Percentiles rank a stretch among this genome's conserved stretches.
Conservation (phyloP, 2,329 filamentous ascomycete genomes). For the Fusarium coicis region DNA sequence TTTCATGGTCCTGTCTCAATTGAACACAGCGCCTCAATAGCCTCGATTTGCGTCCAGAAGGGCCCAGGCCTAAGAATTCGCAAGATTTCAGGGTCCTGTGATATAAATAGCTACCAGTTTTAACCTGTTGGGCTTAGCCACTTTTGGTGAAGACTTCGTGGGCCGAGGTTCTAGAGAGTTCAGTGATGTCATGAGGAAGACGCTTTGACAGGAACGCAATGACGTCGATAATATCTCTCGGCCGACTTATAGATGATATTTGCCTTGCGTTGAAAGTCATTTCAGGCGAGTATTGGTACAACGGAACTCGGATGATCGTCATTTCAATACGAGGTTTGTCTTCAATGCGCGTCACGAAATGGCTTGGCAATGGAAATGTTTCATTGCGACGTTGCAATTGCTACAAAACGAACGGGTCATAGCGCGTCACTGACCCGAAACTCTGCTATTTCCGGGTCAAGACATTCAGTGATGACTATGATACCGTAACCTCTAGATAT, state of each 20-base stretch:
- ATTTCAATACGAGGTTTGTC: neutral
- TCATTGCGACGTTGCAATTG: neutral
- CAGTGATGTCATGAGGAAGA: neutral
- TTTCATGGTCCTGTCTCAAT: neutral
- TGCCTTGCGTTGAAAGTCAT: neutral
- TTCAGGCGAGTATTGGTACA: neutral
- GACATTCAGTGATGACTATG: neutral
- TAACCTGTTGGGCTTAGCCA: neutral
- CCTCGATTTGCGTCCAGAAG: neutral
- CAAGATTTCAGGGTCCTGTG: neutral
- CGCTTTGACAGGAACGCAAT: neutral
- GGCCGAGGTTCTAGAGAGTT: neutral
- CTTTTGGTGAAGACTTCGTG: neutral
- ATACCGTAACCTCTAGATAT: accelerated
- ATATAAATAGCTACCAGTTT: constrained; percentile 9
- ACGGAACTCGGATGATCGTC: neutral
- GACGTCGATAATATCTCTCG: neutral
- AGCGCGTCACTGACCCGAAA: neutral
- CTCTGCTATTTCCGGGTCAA: neutral
- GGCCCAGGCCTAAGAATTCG: neutral
- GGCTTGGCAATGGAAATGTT: neutral
- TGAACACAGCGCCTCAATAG: neutral
- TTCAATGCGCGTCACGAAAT: neutral
- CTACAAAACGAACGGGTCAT: neutral
- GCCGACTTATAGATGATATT: neutral